Evolutionary conservation across 1,284 basidiomycete species (phyloP).

Genomic region (Fomitopsis schrenkii): DNA sequence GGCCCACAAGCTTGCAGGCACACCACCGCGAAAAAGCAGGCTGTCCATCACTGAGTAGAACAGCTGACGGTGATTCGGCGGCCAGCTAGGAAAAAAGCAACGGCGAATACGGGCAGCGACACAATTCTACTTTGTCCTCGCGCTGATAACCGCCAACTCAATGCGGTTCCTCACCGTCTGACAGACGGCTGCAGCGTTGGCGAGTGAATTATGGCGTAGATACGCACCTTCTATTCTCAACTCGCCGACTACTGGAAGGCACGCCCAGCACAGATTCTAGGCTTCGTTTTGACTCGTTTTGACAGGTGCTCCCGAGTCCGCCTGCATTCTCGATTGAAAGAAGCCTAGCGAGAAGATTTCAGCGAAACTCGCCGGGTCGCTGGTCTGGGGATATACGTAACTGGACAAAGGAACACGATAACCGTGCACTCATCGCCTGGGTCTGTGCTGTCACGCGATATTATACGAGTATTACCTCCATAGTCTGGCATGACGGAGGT

Average conservation of each 20-base stretch:
- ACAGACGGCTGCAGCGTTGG: too few species aligned
- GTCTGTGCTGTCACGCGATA: conserved; percentile 76
- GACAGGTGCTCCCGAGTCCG: conserved; percentile 67
- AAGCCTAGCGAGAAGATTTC: conserved; percentile 50
- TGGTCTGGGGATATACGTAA: neutral
- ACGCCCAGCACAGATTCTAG: conserved; percentile 69
- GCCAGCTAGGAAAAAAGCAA: too few species aligned
- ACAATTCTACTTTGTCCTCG: too few species aligned
- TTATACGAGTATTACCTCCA: conserved; percentile 29
- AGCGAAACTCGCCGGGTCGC: neutral
- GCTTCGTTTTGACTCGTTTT: conserved; percentile 63
- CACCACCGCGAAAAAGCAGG: too few species aligned
- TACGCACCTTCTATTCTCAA: conserved; percentile 73
- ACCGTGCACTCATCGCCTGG: conserved; percentile 86
- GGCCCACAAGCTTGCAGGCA: too few species aligned
- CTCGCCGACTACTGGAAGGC: conserved; percentile 45
- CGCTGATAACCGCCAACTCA: too few species aligned
- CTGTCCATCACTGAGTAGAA: too few species aligned
- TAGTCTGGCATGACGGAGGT: neutral
- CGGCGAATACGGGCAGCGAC: too few species aligned
- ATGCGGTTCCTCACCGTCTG: too few species aligned
- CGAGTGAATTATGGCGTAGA: neutral
- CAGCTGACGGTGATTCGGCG: too few species aligned
- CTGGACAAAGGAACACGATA: too few species aligned
- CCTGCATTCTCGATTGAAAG: conserved; percentile 75